phyloP scores from a whole-genome alignment of 129 eudicot species.

The Pulicaria dysenterica region DNA sequence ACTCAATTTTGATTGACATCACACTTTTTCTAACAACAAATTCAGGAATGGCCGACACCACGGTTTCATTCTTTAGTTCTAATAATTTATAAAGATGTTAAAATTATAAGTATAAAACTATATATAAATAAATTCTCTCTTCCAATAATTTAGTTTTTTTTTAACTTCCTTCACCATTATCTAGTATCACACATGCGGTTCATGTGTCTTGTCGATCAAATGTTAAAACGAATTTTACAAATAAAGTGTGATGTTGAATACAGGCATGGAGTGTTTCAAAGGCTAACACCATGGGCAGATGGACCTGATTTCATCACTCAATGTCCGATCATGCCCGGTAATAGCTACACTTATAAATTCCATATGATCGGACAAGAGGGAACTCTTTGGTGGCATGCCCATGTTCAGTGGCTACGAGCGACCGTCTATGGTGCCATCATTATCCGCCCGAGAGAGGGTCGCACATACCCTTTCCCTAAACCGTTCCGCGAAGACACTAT shows the following conservation, averaged over 20 bases:
- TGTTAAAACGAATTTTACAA: too few species aligned
- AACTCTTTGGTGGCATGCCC: conserved; percentile 95
- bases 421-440: conserved; percentile 76
- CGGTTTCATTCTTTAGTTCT: too few species aligned
- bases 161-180: too few species aligned
- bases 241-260: background rate
- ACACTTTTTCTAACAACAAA: too few species aligned
- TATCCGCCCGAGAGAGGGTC: conserved; percentile 60
- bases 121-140: too few species aligned
- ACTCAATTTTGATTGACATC: too few species aligned
- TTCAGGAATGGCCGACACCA: too few species aligned
- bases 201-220: too few species aligned
- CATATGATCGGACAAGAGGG: conserved; percentile 65
- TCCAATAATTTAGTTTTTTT: too few species aligned
- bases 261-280: conserved; percentile 80
- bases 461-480: conserved; percentile 61
- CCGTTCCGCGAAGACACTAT: conserved; percentile 60
- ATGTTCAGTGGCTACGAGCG: conserved; percentile 69
- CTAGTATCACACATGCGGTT: too few species aligned
- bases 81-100: too few species aligned
- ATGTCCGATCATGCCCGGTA: conserved; percentile 70
- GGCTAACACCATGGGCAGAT: conserved; percentile 67
- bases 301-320: conserved; percentile 69
- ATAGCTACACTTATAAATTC: conserved; percentile 65
- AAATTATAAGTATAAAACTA: too few species aligned